Evolutionary conservation across 768 basidiomycete species (phyloP).

Genomic region (Lentinula edodes): DNA sequence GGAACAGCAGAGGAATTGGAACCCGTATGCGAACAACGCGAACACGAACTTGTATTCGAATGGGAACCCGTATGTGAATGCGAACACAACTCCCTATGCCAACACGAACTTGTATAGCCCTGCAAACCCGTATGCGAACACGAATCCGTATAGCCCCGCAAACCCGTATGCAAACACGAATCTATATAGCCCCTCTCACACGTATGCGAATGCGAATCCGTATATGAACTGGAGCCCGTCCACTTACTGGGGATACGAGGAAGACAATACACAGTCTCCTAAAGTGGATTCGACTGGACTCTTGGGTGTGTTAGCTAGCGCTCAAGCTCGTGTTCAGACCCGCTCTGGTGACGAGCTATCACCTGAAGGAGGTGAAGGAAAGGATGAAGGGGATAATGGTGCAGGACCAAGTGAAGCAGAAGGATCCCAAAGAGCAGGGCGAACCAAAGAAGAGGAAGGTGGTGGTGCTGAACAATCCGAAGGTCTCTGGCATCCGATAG

Average conservation of each 20-base stretch:
- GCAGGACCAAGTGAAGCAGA: slow-evolving; percentile 22
- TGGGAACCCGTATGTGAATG: slow-evolving; percentile 6
- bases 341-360: not conserved
- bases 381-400: not conserved
- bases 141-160: not conserved
- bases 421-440: slow-evolving; percentile 8
- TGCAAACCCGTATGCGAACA: not conserved
- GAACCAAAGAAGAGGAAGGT: not conserved
- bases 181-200: too few species aligned
- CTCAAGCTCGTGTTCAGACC: not conserved
- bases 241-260: not conserved
- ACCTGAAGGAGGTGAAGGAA: not conserved
- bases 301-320: not conserved
- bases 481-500: not conserved
- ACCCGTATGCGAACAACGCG: slow-evolving; percentile 54
- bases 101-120: not conserved
- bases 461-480: too few species aligned
- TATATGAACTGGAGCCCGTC: not conserved
- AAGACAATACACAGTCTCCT: not conserved
- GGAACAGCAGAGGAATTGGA: slow-evolving; percentile 51
- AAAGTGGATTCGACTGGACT: not conserved
- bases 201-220: not conserved
- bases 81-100: not conserved
- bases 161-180: slow-evolving; percentile 10
- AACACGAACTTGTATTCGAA: slow-evolving; percentile 19